Percentiles rank a stretch among this genome's conserved stretches.
These are phyloP conservation scores for Triticum aestivum DNA, from an alignment of 176 grass and related monocot genomes.

Conservation along the genomic window IWGSC_CS_RefSeq_v2.1 NC_057808.1:534917501-534918000, in stretches of 20 bases:
- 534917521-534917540: constrained; percentile 10
- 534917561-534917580: constrained; percentile 5
- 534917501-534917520: not conserved
- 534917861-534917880: not conserved
- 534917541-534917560: not conserved
- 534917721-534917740: constrained; percentile 94
- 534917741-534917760: constrained; percentile 96
- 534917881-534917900: not conserved
- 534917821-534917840: not conserved
- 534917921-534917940: constrained; percentile 4
- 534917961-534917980: not conserved
- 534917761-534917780: constrained; percentile 80
- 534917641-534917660: not conserved
- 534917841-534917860: not conserved
- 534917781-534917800: constrained; percentile 23
- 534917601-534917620: constrained; percentile 8
- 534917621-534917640: not conserved
- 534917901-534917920: not conserved
- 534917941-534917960: not conserved
- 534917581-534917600: not conserved
- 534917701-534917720: constrained; percentile 76
- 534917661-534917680: constrained; percentile 71
- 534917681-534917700: constrained; percentile 89
- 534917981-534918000: not conserved
- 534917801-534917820: constrained; percentile 9